Percentiles rank a stretch among this genome's conserved stretches.
These are phyloP conservation scores for Fraxinus ornus DNA, from an alignment of 305 asterid species.

Conservation along the genomic window DNA sequence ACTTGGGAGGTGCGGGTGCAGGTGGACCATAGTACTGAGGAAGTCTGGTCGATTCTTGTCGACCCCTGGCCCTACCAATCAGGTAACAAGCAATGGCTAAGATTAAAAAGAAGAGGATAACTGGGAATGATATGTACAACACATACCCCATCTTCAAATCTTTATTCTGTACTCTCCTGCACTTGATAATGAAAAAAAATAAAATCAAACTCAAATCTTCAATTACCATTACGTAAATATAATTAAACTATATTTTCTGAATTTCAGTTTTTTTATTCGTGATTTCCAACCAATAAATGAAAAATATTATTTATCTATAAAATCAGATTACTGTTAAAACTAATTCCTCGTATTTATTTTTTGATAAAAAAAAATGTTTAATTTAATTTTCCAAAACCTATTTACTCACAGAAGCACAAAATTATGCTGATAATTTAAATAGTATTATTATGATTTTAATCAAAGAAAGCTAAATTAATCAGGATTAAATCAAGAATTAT, in stretches of 20 bases:
- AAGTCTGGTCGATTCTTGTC: slow-evolving; percentile 2
- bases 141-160: slow-evolving; percentile 32
- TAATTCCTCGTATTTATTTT: neutral
- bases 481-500: neutral
- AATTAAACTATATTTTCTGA: neutral
- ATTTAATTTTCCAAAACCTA: neutral
- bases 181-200: neutral
- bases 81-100: slow-evolving; percentile 42
- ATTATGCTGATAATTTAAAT: neutral
- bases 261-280: neutral
- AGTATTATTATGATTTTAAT: neutral
- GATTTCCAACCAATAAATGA: neutral
- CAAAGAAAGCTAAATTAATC: neutral
- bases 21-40: slow-evolving; percentile 42
- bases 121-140: slow-evolving; percentile 44
- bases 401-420: neutral
- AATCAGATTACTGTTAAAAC: no score
- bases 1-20: slow-evolving; percentile 32
- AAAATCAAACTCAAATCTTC: neutral
- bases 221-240: neutral
- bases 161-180: neutral
- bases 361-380: neutral
- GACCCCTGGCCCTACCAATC: slow-evolving; percentile 41
- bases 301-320: neutral
- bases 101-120: slow-evolving; percentile 37